A percentile compares a stretch with the other conserved stretches of the same genome.
Evolutionary conservation across 1,139 yeast species (phyloP).

Genomic region (Pichia sp.): DNA sequence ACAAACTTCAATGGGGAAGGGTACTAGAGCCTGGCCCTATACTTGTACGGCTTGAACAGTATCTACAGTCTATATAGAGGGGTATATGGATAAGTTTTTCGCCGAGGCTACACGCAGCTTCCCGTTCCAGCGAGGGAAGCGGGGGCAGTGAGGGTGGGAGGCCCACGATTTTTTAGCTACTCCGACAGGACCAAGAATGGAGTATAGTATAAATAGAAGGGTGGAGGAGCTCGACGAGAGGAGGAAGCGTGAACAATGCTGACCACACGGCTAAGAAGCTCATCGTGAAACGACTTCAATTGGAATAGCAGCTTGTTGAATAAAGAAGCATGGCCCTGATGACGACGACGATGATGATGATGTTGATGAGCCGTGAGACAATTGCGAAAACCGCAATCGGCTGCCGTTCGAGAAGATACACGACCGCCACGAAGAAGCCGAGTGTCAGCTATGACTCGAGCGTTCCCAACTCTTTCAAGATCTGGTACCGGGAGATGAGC

Average conservation of each 20-base stretch:
- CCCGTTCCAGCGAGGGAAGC: neutral
- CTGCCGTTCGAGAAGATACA: too few species aligned
- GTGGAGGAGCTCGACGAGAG: too few species aligned
- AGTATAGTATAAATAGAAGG: neutral
- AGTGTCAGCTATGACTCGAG: neutral
- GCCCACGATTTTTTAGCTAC: too few species aligned
- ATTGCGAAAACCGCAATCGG: neutral
- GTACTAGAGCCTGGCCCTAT: slow-evolving; percentile 22
- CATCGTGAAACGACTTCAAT: too few species aligned
- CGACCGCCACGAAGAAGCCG: neutral
- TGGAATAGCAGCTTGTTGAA: too few species aligned
- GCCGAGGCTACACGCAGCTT: neutral
- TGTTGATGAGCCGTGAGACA: neutral
- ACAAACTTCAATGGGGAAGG: slow-evolving; percentile 77
- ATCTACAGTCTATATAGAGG: neutral
- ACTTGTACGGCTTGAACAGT: too few species aligned
- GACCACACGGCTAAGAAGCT: too few species aligned
- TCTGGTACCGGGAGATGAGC: slow-evolving; percentile 23
- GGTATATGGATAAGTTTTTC: neutral
- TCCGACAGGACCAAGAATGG: too few species aligned
- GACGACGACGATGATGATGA: too few species aligned
- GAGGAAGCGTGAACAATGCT: too few species aligned
- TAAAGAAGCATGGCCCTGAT: too few species aligned
- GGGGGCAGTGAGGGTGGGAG: neutral
- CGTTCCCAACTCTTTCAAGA: slow-evolving; percentile 16